Base-by-base conservation (phyloP, 2,329 filamentous ascomycete species). In the Colletotrichum australisinense region DNA sequence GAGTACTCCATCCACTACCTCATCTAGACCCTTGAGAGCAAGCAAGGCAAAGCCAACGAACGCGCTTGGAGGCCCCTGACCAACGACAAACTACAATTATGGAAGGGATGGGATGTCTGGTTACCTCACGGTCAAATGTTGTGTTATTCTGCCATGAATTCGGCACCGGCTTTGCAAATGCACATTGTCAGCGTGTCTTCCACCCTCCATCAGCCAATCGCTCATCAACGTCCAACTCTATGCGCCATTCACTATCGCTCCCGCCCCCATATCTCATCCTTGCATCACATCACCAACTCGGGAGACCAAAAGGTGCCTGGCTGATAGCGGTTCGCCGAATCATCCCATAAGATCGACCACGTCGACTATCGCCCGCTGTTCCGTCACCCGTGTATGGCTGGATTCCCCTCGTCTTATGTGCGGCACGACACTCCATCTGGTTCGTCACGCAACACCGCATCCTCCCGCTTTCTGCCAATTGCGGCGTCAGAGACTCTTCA, bases 271-370 rank as follows among this genome's bases (percentile, higher is more conserved):
- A 28, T 56, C 22, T 65, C 59, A 73, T 56, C 60, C 70, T 70
- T 70, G 70, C 62, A 52, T 65, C 70, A 28, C 67, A 73, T 73
- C 70, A 73, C 62, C 66, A 38, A 64, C 60, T 16, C 35, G 49
- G 24, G 52, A 42, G 14, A 42, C 26, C 55, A 22, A 28, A 59
- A n/a, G 57, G 8, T n/a, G 11, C 8, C 5, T 56, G 42, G 22
- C 46, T 28, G n/a, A 28, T 11, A 16, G 11, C 30, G 67, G 60
- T 60, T 65, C 35, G 70, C 46, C 19, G 56, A 30, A 56, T 62
- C 53, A 28, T 70, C 66, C 52, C 24, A 59, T 55, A 35, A 24
- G 55, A 73, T 70, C 60, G 56, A 62, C 55, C 46, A 24, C 49
- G 59, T 22, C 26, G 26, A 32, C 16, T 42, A 24, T 49, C 63